Percentiles rank a stretch among this genome's conserved stretches.
phyloP scores from a whole-genome alignment of 176 grass and related monocot species.

The Phragmites australis region DNA sequence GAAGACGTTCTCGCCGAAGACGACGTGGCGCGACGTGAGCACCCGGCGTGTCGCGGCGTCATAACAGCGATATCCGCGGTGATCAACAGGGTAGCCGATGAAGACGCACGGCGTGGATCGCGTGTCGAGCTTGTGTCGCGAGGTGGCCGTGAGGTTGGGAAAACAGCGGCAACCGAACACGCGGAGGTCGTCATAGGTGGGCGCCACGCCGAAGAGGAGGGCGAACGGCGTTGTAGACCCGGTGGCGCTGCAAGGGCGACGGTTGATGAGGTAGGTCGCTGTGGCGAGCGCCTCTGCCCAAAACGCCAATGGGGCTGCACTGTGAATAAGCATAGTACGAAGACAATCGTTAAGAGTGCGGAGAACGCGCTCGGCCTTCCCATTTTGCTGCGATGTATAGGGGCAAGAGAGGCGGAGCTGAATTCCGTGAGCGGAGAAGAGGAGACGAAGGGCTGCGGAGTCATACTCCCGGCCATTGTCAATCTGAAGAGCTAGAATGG shows the following conservation, averaged over 20 bases:
- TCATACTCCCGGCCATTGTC: not conserved
- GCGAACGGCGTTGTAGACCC: fast-evolving
- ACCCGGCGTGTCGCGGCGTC: too few relatives aligned
- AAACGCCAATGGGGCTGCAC: not conserved
- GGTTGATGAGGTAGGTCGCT: not conserved
- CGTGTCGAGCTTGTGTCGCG: too few relatives aligned
- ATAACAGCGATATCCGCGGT: too few relatives aligned
- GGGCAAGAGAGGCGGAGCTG: too few relatives aligned
- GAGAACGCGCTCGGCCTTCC: not conserved
- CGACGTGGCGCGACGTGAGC: too few relatives aligned
- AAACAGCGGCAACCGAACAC: too few relatives aligned
- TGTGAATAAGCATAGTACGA: not conserved
- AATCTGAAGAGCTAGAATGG: not conserved
- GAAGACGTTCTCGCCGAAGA: too few relatives aligned
- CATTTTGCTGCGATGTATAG: too few relatives aligned
- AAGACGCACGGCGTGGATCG: too few relatives aligned
- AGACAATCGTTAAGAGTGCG: not conserved
- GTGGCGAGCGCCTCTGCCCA: not conserved
- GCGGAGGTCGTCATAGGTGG: too few relatives aligned
- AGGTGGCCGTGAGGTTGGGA: too few relatives aligned
- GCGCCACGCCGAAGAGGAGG: not conserved
- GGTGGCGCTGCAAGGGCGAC: not conserved
- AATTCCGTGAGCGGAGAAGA: not conserved
- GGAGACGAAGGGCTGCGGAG: not conserved
- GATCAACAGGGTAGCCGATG: too few relatives aligned